A percentile compares a stretch with the other conserved stretches of the same genome.
phyloP scores from a whole-genome alignment of 2,329 filamentous ascomycete species.

The Alternaria ventricosa region DNA sequence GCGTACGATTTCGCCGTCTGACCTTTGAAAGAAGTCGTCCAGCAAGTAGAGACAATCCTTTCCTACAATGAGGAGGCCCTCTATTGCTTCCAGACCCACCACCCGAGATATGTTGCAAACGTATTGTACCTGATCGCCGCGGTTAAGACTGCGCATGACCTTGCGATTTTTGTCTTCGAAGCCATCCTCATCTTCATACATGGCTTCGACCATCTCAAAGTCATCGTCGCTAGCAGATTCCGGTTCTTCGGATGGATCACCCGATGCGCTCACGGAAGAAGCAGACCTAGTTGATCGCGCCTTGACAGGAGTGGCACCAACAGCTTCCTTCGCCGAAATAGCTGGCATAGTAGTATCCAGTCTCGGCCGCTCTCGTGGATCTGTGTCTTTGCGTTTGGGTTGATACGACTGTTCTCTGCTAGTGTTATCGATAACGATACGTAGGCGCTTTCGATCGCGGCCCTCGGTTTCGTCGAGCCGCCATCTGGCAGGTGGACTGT shows the following conservation, averaged over 20 bases:
- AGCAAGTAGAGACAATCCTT: slow-evolving; percentile 93
- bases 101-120: slow-evolving; percentile 96
- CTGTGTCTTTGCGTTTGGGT: slow-evolving; percentile 77
- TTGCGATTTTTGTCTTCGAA: slow-evolving; percentile 99
- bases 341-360: slow-evolving; percentile 53
- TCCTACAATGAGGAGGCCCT: slow-evolving; percentile 90
- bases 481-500: slow-evolving; percentile 73
- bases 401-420: slow-evolving; percentile 74
- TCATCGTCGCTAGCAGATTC: slow-evolving; percentile 74
- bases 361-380: slow-evolving; percentile 56
- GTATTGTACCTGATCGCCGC: slow-evolving; percentile 88
- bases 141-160: slow-evolving; percentile 91
- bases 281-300: slow-evolving; percentile 27
- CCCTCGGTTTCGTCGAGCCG: slow-evolving; percentile 95
- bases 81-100: slow-evolving; percentile 88
- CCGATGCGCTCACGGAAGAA: slow-evolving; percentile 26
- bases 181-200: slow-evolving; percentile 80
- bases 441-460: slow-evolving; percentile 89
- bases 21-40: slow-evolving; percentile 94
- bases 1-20: slow-evolving; percentile 95
- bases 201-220: slow-evolving; percentile 94
- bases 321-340: slow-evolving; percentile 36
- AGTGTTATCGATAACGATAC: slow-evolving; percentile 79
- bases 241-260: slow-evolving; percentile 49
- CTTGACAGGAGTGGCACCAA: slow-evolving; percentile 38